Evolutionary conservation across 2,329 filamentous ascomycete species (phyloP).

Genomic region (Orbilia oligospora): DNA sequence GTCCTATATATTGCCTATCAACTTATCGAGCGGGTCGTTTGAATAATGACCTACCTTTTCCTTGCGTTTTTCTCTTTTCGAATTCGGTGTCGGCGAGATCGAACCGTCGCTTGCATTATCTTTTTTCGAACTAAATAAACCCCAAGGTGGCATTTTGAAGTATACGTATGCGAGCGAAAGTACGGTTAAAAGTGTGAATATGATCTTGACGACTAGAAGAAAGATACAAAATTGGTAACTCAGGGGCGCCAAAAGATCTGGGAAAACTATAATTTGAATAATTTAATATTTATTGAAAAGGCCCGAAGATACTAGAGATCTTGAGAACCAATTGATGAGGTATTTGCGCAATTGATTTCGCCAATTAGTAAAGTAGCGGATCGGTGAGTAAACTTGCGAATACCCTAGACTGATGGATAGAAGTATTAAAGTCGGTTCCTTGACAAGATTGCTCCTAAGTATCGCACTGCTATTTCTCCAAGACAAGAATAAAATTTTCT

Average conservation of each 20-base stretch:
- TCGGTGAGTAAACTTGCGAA: neutral
- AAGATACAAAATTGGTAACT: neutral
- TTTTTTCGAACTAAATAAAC: conserved; percentile 34
- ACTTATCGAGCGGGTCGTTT: neutral
- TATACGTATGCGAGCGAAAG: neutral
- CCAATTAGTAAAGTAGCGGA: neutral
- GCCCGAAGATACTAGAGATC: neutral
- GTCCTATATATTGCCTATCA: neutral
- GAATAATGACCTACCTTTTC: conserved; percentile 24
- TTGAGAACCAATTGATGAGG: neutral
- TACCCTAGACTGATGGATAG: neutral
- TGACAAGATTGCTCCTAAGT: neutral
- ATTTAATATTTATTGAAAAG: neutral
- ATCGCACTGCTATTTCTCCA: conserved; percentile 10
- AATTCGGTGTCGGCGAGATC: conserved; percentile 30
- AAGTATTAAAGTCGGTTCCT: conserved; percentile 1
- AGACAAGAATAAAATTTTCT: neutral
- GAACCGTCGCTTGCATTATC: conserved; percentile 43
- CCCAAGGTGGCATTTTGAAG: conserved; percentile 30
- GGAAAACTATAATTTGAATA: neutral
- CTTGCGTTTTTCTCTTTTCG: conserved; percentile 7
- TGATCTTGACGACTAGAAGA: conserved; percentile 2
- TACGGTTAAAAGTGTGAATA: neutral
- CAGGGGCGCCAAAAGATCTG: neutral
- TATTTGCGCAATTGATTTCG: neutral